A percentile compares a stretch with the other conserved stretches of the same genome.
These are phyloP conservation scores for Cokeromyces recurvatus DNA, from an alignment of 371 early-diverging fungal species.

Conservation along the genomic window DNA sequence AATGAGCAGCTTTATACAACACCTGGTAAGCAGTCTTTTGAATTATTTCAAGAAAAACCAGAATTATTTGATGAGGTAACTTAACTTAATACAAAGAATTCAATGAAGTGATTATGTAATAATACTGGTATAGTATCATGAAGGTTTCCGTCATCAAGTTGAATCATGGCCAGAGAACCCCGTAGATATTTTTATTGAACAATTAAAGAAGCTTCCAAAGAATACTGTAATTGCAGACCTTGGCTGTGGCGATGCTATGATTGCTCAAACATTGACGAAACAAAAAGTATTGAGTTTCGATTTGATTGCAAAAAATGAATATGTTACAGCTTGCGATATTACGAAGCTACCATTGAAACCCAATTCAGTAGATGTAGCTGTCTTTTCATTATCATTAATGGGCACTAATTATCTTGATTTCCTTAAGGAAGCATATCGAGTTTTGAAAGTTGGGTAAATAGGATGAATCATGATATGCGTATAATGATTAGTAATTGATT, in stretches of 20 bases:
- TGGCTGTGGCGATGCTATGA: constrained; percentile 97
- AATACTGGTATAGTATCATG: constrained; percentile 81
- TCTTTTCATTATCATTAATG: constrained; percentile 98
- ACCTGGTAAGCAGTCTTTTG: constrained; percentile 67
- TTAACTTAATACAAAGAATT: not conserved
- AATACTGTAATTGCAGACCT: constrained; percentile 86
- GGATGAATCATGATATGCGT: no score
- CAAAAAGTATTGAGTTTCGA: constrained; percentile 93
- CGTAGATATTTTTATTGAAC: constrained; percentile 79
- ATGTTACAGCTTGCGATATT: constrained; percentile 93
- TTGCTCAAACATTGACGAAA: constrained; percentile 71
- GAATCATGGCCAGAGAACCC: constrained; percentile 97
- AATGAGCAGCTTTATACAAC: constrained; percentile 95
- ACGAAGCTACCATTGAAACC: constrained; percentile 77
- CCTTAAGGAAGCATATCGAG: constrained; percentile 86
- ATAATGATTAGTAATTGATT: not conserved
- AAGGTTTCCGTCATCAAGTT: constrained; percentile 94
- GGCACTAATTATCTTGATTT: constrained; percentile 93
- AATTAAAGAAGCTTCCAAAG: constrained; percentile 52
- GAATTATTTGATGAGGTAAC: constrained; percentile 82
- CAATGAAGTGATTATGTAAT: not conserved
- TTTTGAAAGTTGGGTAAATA: constrained; percentile 76
- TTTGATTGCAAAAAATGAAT: constrained; percentile 78
- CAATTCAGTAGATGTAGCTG: constrained; percentile 78
- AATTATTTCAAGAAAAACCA: constrained; percentile 79